Conservation (phyloP, 805 yeast species). For the Yarrowia sp. region DNA sequence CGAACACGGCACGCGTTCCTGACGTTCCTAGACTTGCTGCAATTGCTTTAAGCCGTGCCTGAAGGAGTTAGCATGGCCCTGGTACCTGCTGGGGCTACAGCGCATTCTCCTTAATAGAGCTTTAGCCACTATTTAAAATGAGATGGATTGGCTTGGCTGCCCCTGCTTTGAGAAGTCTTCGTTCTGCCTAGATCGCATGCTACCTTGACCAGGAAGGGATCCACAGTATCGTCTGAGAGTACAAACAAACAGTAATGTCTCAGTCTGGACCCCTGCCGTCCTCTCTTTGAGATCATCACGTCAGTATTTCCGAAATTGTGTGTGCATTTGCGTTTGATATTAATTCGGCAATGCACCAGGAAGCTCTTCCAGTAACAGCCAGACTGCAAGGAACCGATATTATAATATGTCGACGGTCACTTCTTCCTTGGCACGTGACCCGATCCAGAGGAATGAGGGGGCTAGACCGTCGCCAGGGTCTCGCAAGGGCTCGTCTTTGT, state of each 20-base stretch:
- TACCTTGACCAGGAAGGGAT: too few relatives aligned
- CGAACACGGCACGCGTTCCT: slow-evolving; percentile 16
- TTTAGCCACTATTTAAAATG: neutral
- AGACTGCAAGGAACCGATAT: neutral
- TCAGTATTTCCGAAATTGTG: neutral
- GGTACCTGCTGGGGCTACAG: neutral
- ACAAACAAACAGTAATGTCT: too few relatives aligned
- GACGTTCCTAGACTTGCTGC: neutral
- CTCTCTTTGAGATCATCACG: neutral
- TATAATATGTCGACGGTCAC: neutral
- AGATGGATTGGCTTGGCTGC: neutral
- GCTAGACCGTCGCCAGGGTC: too few relatives aligned
- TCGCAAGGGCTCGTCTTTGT: too few relatives aligned
- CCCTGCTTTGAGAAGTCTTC: too few relatives aligned
- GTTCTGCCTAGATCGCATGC: too few relatives aligned
- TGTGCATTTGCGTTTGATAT: neutral
- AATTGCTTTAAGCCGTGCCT: neutral
- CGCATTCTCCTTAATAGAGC: neutral
- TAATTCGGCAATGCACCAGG: neutral
- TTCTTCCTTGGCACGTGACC: neutral
- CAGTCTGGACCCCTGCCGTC: too few relatives aligned
- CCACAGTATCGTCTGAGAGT: too few relatives aligned
- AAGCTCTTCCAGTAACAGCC: too few relatives aligned
- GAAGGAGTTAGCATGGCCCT: neutral
- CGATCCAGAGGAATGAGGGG: neutral